A percentile compares a stretch with the other conserved stretches of the same genome.
Conservation (phyloP, 371 early-diverging fungal species). For the Chytridium lagenaria region DNA sequence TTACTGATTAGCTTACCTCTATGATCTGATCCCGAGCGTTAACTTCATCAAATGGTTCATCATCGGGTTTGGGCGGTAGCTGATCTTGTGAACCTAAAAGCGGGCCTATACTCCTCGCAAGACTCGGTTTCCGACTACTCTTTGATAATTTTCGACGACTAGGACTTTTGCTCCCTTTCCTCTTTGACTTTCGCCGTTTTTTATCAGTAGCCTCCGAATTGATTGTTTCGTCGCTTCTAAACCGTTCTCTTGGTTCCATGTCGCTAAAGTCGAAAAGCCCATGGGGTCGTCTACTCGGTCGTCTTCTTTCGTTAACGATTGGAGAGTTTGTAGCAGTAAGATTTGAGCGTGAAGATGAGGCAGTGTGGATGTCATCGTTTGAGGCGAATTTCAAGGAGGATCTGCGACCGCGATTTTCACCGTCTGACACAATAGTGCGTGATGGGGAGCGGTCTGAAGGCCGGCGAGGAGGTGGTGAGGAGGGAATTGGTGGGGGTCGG, state of each 20-base stretch:
- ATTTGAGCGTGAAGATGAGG: neutral
- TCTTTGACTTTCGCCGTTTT: slow-evolving; percentile 13
- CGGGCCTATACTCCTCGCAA: slow-evolving; percentile 10
- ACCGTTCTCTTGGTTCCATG: neutral
- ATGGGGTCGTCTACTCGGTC: neutral
- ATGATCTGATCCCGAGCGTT: slow-evolving; percentile 28
- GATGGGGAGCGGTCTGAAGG: neutral
- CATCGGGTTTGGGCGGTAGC: slow-evolving; percentile 24
- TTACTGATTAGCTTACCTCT: slow-evolving; percentile 20
- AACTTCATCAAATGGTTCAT: slow-evolving; percentile 21
- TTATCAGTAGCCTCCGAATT: neutral
- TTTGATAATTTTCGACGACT: neutral
- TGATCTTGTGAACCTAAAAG: slow-evolving; percentile 26
- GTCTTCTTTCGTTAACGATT: neutral
- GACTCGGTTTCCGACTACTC: neutral
- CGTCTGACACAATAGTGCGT: neutral
- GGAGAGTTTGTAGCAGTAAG: neutral
- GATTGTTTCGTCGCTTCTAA: slow-evolving; percentile 13
- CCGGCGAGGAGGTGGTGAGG: neutral
- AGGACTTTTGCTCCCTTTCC: neutral
- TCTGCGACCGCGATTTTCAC: neutral
- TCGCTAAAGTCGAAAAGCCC: neutral
- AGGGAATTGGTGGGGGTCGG: slow-evolving; percentile 1
- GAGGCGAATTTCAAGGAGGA: neutral
- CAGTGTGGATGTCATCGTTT: neutral